Conservation (phyloP, 164 flowering plant species). For the Macadamia integrifolia region DNA sequence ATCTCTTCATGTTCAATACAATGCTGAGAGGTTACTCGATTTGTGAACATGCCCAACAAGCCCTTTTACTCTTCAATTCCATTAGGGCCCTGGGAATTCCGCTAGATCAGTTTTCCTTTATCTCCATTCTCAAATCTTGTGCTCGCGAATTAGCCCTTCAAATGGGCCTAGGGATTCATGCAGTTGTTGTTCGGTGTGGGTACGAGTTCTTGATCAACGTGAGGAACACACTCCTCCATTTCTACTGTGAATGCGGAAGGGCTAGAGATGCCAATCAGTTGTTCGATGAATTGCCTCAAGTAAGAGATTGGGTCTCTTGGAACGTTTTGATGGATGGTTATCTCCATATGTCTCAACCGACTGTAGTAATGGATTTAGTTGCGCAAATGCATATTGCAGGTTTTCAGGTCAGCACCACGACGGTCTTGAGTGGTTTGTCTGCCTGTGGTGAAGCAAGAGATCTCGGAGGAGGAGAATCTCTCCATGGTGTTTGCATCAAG, state of each 20-base stretch:
- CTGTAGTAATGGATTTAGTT: slow-evolving; percentile 23
- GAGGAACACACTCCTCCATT: slow-evolving; percentile 35
- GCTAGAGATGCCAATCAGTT: slow-evolving; percentile 31
- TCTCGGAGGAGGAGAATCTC: slow-evolving; percentile 21
- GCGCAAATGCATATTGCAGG: slow-evolving; percentile 23
- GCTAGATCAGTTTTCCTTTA: slow-evolving; percentile 40
- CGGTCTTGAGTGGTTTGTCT: slow-evolving; percentile 23
- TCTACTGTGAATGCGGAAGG: slow-evolving; percentile 31
- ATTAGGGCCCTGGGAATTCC: slow-evolving; percentile 25
- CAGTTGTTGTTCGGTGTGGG: slow-evolving; percentile 30
- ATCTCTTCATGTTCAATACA: slow-evolving; percentile 50
- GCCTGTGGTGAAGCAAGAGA: slow-evolving; percentile 26
- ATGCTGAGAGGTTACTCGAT: slow-evolving; percentile 41
- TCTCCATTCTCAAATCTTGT: slow-evolving; percentile 40
- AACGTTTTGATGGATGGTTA: slow-evolving; percentile 47
- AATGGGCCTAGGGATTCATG: slow-evolving; percentile 34
- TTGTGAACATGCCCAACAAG: slow-evolving; percentile 25
- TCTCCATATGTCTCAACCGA: slow-evolving; percentile 26
- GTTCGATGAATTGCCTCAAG: slow-evolving; percentile 38
- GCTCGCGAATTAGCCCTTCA: slow-evolving; percentile 17
- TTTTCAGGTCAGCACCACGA: slow-evolving; percentile 12
- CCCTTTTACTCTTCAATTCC: slow-evolving; percentile 27
- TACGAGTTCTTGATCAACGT: slow-evolving; percentile 25
- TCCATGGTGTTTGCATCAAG: slow-evolving; percentile 40
- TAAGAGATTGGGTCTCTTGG: slow-evolving; percentile 46